Base-by-base conservation (phyloP, 352 stramenopile species). In the Phytophthora pinifolia region DNA sequence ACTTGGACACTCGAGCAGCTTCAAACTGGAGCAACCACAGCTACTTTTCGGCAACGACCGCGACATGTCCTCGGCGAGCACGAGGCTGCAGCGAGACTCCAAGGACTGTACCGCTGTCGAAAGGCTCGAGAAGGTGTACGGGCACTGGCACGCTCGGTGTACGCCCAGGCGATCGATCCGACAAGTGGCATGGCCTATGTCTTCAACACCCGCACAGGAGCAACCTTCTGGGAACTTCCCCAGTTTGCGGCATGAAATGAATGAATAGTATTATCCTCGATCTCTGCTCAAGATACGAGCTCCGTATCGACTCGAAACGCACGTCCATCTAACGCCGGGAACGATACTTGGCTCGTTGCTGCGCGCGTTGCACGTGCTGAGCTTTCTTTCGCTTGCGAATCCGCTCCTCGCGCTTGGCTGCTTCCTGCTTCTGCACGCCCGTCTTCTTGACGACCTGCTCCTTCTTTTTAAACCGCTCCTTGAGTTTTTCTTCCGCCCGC, bases 381-480 rank as follows among this genome's bases (percentile, higher is more conserved):
- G 72, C 39, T 69, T 92, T 95, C 56, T 95, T 95, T 34, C 78
- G 76, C 45, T 70, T 67, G n/a, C 81, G 79, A 57, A 95, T 95
- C 32, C 81, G 83, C 48, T 90, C 79, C 49, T 95, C 85, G 9
- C 83, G 75, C 60, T 92, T 92, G 25, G 72, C 62, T 15, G 77
- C 81, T 38, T 95, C 79, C 33, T 79, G 77, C 46, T 87, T 86
- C 61, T 95, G 81, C 43, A 70, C 62, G 9, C 59, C 67, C 3
- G 83, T 95, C 67, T 95, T 95, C 18, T 71, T 66, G 45, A 79
- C 74, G 8, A 76, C 60, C 55, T 76, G 66, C 31, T 92, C 84
- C 43, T 92, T 92, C 65, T 95, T 95, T 58, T 87, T 88, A 57
- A 92, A 91, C 1, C 79, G 75, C 43, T 89, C 81, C 54, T 92